A percentile compares a stretch with the other conserved stretches of the same genome.
These are phyloP conservation scores for Leccinum aurantiacum DNA, from an alignment of 768 basidiomycete species.

Conservation along the genomic window DNA sequence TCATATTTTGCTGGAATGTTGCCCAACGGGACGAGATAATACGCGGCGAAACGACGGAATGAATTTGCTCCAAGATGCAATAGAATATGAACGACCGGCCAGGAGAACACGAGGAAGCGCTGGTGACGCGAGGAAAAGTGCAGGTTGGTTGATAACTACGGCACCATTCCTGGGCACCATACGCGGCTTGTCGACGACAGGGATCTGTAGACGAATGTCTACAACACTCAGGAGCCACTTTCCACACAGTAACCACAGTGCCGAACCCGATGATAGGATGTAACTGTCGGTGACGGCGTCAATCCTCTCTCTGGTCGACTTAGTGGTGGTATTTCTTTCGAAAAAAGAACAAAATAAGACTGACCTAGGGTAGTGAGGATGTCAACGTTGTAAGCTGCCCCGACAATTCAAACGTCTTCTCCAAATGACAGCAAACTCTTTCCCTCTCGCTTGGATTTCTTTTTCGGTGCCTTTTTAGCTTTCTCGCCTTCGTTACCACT, in stretches of 20 bases:
- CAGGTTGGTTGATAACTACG: conserved; percentile 7
- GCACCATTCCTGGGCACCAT: conserved; percentile 9
- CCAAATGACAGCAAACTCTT: conserved; percentile 41
- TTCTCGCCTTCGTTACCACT: conserved; percentile 24
- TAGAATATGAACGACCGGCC: conserved; percentile 7
- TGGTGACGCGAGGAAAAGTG: conserved; percentile 1
- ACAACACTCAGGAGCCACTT: neutral
- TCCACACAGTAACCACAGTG: neutral
- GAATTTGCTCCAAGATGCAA: conserved; percentile 4
- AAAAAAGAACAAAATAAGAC: neutral
- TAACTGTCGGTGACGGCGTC: neutral
- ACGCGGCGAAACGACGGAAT: conserved; percentile 6
- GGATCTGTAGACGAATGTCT: neutral
- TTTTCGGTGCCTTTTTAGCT: conserved; percentile 39
- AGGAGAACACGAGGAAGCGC: conserved; percentile 8
- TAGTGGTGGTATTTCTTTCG: neutral
- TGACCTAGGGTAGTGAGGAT: conserved; percentile 3
- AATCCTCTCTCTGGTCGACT: neutral
- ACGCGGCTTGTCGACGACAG: neutral
- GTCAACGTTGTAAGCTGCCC: neutral
- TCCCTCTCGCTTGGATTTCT: conserved; percentile 53
- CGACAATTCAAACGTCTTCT: conserved; percentile 31
- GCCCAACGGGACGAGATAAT: neutral
- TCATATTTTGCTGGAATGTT: neutral
- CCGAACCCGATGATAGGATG: neutral